Conservation (phyloP, 1,284 basidiomycete genomes). For the Gomphus bonarii region DNA sequence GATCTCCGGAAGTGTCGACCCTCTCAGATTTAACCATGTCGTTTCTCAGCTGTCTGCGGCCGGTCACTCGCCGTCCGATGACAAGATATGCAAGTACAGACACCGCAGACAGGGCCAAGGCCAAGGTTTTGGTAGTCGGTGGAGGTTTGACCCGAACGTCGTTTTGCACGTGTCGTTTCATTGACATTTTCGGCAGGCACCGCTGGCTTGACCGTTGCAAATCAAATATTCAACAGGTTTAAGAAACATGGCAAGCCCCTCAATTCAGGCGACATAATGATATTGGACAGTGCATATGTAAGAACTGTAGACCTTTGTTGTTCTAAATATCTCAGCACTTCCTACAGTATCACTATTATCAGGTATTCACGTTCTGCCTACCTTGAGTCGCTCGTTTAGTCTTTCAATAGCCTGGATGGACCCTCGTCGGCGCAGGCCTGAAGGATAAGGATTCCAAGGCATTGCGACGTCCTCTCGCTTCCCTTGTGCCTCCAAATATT, state of each 20-base stretch:
- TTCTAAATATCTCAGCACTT: neutral
- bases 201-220: constrained; percentile 69
- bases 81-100: constrained; percentile 29
- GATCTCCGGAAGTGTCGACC: neutral
- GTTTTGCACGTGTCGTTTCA: neutral
- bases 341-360: constrained; percentile 61
- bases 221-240: constrained; percentile 78
- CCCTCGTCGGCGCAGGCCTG: constrained; percentile 85
- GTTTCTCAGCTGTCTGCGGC: neutral
- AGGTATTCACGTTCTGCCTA: constrained; percentile 27
- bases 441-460: constrained; percentile 42
- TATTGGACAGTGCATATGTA: constrained; percentile 59
- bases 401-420: constrained; percentile 70
- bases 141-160: constrained; percentile 35
- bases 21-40: neutral
- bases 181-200: constrained; percentile 39
- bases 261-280: constrained; percentile 68
- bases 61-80: constrained; percentile 5
- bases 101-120: constrained; percentile 31
- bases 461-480: constrained; percentile 57
- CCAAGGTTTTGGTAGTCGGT: constrained; percentile 56
- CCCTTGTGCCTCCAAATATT: constrained; percentile 68
- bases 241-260: constrained; percentile 57
- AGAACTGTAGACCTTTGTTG: neutral
- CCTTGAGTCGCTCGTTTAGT: neutral